Evolutionary conservation across 2,329 filamentous ascomycete genomes (phyloP).

Genomic region (Metarhizium robertsii): DNA sequence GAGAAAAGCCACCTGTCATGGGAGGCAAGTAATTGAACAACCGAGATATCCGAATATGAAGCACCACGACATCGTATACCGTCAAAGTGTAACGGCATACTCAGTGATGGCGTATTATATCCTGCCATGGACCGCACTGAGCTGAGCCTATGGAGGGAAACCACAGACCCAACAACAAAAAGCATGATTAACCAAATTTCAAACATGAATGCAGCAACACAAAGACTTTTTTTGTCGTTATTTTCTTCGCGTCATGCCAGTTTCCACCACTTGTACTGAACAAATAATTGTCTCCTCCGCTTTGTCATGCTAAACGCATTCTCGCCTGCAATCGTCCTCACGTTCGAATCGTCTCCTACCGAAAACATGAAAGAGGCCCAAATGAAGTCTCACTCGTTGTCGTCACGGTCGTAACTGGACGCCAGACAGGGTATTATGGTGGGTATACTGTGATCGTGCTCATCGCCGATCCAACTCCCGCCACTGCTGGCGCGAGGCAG

Average conservation of each 20-base stretch:
- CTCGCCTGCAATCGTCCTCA: not conserved
- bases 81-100: not conserved
- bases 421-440: constrained; percentile 30
- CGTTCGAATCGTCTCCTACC: not conserved
- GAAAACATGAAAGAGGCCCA: not conserved
- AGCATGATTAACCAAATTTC: not conserved
- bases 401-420: constrained; percentile 24
- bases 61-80: not conserved
- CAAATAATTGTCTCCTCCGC: not conserved
- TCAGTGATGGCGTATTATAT: not conserved
- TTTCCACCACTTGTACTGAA: not conserved
- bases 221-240: not conserved
- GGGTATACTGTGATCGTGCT: constrained; percentile 30
- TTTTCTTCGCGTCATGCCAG: not conserved
- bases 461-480: constrained; percentile 25
- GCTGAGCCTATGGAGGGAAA: not conserved
- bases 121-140: not conserved
- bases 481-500: constrained; percentile 20
- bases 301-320: constrained; percentile 1
- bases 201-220: not conserved
- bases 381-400: constrained; percentile 13
- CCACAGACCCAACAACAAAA: not conserved
- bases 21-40: not conserved
- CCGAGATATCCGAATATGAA: not conserved
- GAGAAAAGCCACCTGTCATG: not conserved